Base-by-base conservation (phyloP, 139 green algal species). In the Haematococcus sp. region DNA sequence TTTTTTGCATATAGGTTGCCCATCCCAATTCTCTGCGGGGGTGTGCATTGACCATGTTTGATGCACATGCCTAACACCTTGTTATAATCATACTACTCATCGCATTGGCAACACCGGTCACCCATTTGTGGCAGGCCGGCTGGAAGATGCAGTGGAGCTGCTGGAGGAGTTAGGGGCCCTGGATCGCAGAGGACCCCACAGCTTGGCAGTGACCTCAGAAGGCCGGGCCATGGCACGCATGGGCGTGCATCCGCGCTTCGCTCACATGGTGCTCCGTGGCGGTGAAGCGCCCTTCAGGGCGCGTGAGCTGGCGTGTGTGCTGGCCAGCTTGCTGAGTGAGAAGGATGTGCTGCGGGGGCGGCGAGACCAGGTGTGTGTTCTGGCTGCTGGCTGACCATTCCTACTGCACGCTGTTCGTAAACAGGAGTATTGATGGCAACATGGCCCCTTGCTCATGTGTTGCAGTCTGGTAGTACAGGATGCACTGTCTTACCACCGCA, bases 111-210 rank as follows among this genome's bases (percentile, higher is more conserved):
- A n/a, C n/a, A n/a, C n/a, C n/a, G n/a, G n/a, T n/a, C n/a, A n/a
- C n/a, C n/a, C n/a, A n/a, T n/a, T n/a, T n/a, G n/a, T n/a, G n/a
- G n/a, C 40, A 49, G 67, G 51, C 1, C 55, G 58, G 3, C 16
- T 91, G 49, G 49, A 23, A 3, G 61, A 61, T 1, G 88, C 79
- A 3, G 31, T 46, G 11, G 63, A 78, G 64, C 79, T 90, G 66
- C 81, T 93, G 32, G 23, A 58, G 61, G 75, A 76, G 19, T 79
- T 93, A 46, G 82, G 80, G 2, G 85, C 85, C 16, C 49, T 89
- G 0, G 74, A 83, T 3, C 19, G 1, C 73, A 60, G 4, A 25
- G 67, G 64, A 20, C 56, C 74, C 77, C n/a, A n/a, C n/a, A n/a
- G n/a, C n/a, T 4, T 61, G 54, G 40, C 40, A 19, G 30, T 65